A percentile compares a stretch with the other conserved stretches of the same genome.
Evolutionary conservation across 148 eudicot genomes (phyloP).

Genomic region (Dysphania ambrosioides): DNA sequence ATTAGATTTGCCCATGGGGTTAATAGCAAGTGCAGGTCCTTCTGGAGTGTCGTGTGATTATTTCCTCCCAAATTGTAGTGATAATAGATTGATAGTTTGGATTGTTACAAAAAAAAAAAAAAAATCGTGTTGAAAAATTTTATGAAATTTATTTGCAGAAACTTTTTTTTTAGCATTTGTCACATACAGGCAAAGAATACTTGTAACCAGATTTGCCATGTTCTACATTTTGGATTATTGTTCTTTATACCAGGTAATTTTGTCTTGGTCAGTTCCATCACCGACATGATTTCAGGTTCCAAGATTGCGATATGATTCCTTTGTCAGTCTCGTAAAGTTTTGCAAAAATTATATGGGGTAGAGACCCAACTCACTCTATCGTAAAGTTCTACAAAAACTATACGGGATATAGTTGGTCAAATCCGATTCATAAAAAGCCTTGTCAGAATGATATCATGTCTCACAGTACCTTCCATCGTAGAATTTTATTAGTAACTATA

Average conservation of each 20-base stretch:
- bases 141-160: no score
- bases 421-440: no score
- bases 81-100: conserved; percentile 3
- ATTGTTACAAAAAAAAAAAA: not conserved
- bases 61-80: not conserved
- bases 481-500: no score
- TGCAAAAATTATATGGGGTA: no score
- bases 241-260: not conserved
- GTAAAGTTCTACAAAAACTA: no score
- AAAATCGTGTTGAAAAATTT: no score
- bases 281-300: not conserved
- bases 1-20: not conserved
- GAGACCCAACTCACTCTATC: no score
- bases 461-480: no score
- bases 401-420: no score
- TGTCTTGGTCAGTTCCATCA: not conserved
- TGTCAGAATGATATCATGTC: no score
- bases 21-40: conserved; percentile 13
- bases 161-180: not conserved
- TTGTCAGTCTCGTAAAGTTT: no score
- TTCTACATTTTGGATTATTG: conserved; percentile 2
- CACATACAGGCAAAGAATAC: not conserved
- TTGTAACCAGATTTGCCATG: not conserved
- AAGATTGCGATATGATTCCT: no score
- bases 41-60: not conserved